Percentiles rank a stretch among this genome's conserved stretches.
These are phyloP conservation scores for Gleditsia sinensis DNA, from an alignment of 306 rosid species.

Conservation along the genomic window DNA sequence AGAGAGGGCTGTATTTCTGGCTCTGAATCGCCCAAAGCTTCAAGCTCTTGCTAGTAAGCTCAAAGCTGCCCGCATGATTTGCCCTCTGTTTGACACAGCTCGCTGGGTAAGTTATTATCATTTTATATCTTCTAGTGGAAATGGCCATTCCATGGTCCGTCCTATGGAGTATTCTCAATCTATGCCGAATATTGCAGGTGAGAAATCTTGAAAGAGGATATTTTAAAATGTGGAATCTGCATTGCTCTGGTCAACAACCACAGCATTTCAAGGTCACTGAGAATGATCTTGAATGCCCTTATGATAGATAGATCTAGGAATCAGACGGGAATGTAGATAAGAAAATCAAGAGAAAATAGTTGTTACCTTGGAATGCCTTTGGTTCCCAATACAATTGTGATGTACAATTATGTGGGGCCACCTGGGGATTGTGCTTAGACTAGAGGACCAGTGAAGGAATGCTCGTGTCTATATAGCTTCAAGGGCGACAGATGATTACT, in stretches of 20 bases:
- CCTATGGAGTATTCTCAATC: not conserved
- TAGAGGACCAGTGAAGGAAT: too few relatives aligned
- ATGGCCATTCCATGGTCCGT: not conserved
- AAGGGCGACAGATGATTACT: too few relatives aligned
- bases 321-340: slow-evolving; percentile 54
- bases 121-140: not conserved
- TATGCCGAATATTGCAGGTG: slow-evolving; percentile 40
- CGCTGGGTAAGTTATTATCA: slow-evolving; percentile 73
- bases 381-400: not conserved
- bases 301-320: slow-evolving; percentile 50
- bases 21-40: slow-evolving; percentile 78
- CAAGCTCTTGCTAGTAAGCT: slow-evolving; percentile 73
- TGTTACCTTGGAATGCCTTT: slow-evolving; percentile 14
- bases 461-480: too few relatives aligned
- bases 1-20: slow-evolving; percentile 87
- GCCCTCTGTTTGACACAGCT: slow-evolving; percentile 87
- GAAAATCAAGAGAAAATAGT: slow-evolving; percentile 36
- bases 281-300: slow-evolving; percentile 54
- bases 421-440: too few relatives aligned
- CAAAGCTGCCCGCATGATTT: slow-evolving; percentile 72
- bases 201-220: slow-evolving; percentile 56
- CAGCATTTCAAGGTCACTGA: slow-evolving; percentile 55
- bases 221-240: slow-evolving; percentile 59
- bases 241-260: slow-evolving; percentile 55
- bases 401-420: not conserved